These are phyloP conservation scores for Ceriops tagal DNA, from an alignment of 345 rosid genomes.

Conservation along the genomic window DNA sequence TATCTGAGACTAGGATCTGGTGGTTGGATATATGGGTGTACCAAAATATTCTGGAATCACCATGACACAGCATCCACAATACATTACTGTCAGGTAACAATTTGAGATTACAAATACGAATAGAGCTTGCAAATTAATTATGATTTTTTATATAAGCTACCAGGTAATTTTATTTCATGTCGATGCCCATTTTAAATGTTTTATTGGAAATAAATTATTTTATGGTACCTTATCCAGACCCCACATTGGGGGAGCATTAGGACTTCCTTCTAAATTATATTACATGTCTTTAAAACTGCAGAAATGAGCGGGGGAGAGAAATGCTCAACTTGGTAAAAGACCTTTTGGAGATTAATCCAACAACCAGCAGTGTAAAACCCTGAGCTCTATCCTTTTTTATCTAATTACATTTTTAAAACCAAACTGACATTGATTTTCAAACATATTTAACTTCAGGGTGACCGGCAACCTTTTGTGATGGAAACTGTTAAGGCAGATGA, in stretches of 20 bases:
- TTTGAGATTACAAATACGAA: conserved; percentile 1
- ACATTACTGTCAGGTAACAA: conserved; percentile 76
- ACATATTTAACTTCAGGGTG: conserved; percentile 49
- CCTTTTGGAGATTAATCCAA: conserved; percentile 79
- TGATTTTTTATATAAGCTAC: neutral
- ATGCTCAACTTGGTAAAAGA: conserved; percentile 80
- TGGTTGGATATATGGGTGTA: conserved; percentile 97
- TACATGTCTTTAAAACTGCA: conserved; percentile 25
- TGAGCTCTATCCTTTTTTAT: conserved; percentile 9
- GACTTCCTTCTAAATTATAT: too few relatives aligned
- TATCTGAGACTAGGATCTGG: conserved; percentile 59
- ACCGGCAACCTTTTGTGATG: conserved; percentile 77
- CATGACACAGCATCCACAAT: conserved; percentile 96
- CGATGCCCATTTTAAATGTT: neutral
- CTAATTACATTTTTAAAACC: neutral
- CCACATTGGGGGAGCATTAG: too few relatives aligned
- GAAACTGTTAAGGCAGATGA: conserved; percentile 98
- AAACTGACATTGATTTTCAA: neutral
- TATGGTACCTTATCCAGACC: neutral
- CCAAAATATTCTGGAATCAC: conserved; percentile 82
- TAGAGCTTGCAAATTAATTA: conserved; percentile 1
- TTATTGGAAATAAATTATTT: neutral
- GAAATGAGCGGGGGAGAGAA: conserved; percentile 85
- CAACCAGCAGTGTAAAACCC: conserved; percentile 62
- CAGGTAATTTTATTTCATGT: neutral